Percentiles rank a stretch among this genome's conserved stretches.
Evolutionary conservation across 2,329 filamentous ascomycete species (phyloP).

Genomic region (Fusarium sterilihyphosum): DNA sequence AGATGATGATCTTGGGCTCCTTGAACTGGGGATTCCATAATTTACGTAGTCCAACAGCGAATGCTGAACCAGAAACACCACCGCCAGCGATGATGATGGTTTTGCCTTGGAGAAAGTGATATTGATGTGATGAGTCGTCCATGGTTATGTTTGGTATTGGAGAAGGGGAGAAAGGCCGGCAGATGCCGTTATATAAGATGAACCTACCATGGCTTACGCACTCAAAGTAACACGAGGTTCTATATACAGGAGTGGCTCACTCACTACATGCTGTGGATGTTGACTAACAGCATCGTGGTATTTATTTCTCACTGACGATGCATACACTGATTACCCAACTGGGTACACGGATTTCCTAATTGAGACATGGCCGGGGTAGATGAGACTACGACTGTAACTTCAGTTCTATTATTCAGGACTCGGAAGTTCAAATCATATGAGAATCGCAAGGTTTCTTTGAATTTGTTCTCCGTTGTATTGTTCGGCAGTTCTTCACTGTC

Average conservation of each 20-base stretch:
- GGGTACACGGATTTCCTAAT: constrained; percentile 39
- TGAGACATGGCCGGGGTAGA: not conserved
- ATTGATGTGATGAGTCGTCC: constrained; percentile 25
- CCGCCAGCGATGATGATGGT: constrained; percentile 56
- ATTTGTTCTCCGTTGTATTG: not conserved
- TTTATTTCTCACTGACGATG: constrained; percentile 1
- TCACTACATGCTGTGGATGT: not conserved
- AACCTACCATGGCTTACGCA: not conserved
- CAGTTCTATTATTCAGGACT: not conserved
- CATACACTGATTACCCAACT: constrained; percentile 42
- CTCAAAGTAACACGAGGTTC: not conserved
- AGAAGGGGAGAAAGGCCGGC: not conserved
- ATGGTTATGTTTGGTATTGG: not conserved
- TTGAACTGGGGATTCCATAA: constrained; percentile 47
- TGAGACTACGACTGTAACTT: not conserved
- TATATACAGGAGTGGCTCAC: not conserved
- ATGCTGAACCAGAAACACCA: constrained; percentile 56
- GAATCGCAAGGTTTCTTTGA: not conserved
- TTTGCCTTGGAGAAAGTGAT: constrained; percentile 52
- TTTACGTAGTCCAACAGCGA: constrained; percentile 52
- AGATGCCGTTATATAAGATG: not conserved
- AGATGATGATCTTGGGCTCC: constrained; percentile 51
- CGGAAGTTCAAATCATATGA: not conserved
- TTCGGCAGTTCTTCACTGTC: not conserved
- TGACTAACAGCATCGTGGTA: not conserved